Base-by-base conservation (phyloP, 345 rosid genomes). In the Acer yangbiense region DNA sequence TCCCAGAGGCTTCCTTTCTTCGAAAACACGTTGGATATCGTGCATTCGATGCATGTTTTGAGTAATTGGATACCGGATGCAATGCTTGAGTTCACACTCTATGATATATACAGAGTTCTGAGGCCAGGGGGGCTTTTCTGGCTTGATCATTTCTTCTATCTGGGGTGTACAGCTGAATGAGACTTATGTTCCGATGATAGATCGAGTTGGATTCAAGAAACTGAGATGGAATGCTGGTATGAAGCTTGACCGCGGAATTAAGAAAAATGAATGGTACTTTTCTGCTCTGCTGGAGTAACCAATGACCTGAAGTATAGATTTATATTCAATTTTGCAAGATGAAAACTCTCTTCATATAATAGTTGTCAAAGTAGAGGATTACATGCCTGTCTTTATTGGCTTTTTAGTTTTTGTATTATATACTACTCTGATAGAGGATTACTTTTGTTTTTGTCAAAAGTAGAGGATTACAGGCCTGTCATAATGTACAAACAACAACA, bases 41-140 rank as follows among this genome's bases (percentile, higher is more conserved):
- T 90, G 55, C 92, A 87, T 70, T 85, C 91, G 0, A 86, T 83
- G 90, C 87, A 88, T 50, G 72, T 88, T 32, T 76, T 86, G 21
- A 81, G 87, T 76, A 85, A 84, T 71, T 87, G 86, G 94, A 83
- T 88, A 23, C 88, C 88, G 0, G 87, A 86, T 50, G 64, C 80
- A 0, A 77, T 87, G 82, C 84, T 86, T 27, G 89, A 90, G 79
- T 85, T 88, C 69, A 71, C 83, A 2, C 75, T 87, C 10, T 86
- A 77, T 25, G 94, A 90, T 2, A 72, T 87, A 0, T 81, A 86
- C 80, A 78, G 90, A 52, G 87, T 90, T 29, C 61, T 86, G 85
- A 86, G 90, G 84, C 89, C 89, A 0, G 88, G 89, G 1, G 94
- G 89, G 5, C 67, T 90, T 21, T 78, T 88, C 61, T 87, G 94